These are phyloP conservation scores for Roridomyces roridus DNA, from an alignment of 768 basidiomycete genomes.

Conservation along the genomic window DNA sequence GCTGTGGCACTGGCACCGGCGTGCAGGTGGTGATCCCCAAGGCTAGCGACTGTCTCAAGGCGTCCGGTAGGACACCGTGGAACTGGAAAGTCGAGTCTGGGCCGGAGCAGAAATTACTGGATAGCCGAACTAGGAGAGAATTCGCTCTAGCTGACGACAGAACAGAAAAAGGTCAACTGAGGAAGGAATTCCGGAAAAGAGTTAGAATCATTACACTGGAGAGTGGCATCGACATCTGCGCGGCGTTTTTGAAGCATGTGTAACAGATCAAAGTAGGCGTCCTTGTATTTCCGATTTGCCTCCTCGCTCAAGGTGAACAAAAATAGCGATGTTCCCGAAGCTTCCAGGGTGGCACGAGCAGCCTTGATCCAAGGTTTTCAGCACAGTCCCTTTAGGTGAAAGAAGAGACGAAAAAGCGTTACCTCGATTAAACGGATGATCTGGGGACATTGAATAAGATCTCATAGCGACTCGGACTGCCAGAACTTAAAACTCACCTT, in stretches of 20 bases:
- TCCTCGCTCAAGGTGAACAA: slow-evolving; percentile 18
- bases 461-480: slow-evolving; percentile 7
- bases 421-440: slow-evolving; percentile 26
- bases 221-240: slow-evolving; percentile 7
- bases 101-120: slow-evolving; percentile 19
- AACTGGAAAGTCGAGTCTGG: not conserved
- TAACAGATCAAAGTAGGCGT: slow-evolving; percentile 15
- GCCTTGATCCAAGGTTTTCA: slow-evolving; percentile 4
- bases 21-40: not conserved
- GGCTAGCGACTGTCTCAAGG: not conserved
- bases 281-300: slow-evolving; percentile 2
- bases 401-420: not conserved
- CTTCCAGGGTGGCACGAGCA: slow-evolving; percentile 19
- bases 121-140: slow-evolving; percentile 16
- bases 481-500: slow-evolving; percentile 12
- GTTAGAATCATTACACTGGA: slow-evolving; percentile 10
- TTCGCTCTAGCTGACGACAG: slow-evolving; percentile 8
- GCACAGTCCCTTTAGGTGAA: not conserved
- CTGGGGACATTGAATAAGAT: no score
- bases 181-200: slow-evolving; percentile 2
- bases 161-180: not conserved
- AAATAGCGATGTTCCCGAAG: slow-evolving; percentile 17
- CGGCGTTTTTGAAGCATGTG: slow-evolving; percentile 17
- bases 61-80: not conserved
- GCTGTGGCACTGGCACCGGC: no score